phyloP scores from a whole-genome alignment of 768 basidiomycete genomes.

The Lactarius sp. region DNA sequence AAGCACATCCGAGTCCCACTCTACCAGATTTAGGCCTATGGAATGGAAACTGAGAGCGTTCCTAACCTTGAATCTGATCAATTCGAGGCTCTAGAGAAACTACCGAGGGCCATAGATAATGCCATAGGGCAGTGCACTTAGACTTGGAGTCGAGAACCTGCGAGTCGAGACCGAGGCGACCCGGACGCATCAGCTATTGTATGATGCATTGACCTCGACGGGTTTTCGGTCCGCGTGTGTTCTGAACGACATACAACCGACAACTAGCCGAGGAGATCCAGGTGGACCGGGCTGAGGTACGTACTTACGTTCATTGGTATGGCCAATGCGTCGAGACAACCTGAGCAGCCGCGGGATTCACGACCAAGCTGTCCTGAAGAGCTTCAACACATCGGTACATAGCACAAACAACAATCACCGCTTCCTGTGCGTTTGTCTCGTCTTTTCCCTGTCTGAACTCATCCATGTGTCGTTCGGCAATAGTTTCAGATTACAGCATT shows the following conservation, averaged over 20 bases:
- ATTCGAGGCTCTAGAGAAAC: too few species aligned
- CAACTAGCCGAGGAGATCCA: neutral
- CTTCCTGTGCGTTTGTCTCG: neutral
- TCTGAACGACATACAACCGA: neutral
- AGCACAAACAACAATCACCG: too few species aligned
- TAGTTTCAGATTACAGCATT: neutral
- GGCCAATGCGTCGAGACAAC: neutral
- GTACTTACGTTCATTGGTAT: neutral
- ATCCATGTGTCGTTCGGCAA: neutral
- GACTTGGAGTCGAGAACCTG: neutral
- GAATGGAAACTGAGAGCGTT: neutral
- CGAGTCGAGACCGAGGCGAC: neutral
- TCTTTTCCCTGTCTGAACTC: neutral
- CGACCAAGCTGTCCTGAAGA: neutral
- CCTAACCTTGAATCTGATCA: neutral
- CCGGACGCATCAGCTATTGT: too few species aligned
- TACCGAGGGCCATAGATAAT: neutral
- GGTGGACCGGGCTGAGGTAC: neutral
- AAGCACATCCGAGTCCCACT: too few species aligned
- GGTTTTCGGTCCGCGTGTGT: neutral
- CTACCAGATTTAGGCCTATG: neutral
- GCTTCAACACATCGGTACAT: neutral
- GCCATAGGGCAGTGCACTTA: neutral
- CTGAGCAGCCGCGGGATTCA: neutral
- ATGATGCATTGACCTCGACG: neutral